Conservation (phyloP, 2,329 filamentous ascomycete genomes). For the Thermoascus crustaceus region DNA sequence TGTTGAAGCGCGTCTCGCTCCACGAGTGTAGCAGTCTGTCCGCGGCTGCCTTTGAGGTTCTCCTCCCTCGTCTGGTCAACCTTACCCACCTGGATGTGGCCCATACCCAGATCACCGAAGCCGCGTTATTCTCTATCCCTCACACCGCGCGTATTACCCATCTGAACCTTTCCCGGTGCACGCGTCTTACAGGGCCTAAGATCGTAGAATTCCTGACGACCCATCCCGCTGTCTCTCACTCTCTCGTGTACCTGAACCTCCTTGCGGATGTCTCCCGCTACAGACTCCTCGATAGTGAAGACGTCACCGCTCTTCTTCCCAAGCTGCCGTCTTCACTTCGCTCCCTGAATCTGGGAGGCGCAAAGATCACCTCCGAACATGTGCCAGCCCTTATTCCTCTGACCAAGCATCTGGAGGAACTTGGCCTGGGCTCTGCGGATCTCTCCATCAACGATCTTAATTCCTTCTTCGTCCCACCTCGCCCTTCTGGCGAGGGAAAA, state of each 20-base stretch:
- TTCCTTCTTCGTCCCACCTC: slow-evolving; percentile 44
- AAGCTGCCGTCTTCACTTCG: slow-evolving; percentile 58
- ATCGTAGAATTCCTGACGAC: slow-evolving; percentile 63
- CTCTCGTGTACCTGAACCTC: slow-evolving; percentile 64
- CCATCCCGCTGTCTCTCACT: slow-evolving; percentile 59
- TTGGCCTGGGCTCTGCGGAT: slow-evolving; percentile 60
- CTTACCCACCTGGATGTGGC: slow-evolving; percentile 74
- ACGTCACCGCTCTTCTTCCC: slow-evolving; percentile 58
- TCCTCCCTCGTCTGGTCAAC: slow-evolving; percentile 61
- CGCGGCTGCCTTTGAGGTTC: slow-evolving; percentile 55
- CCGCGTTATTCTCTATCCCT: slow-evolving; percentile 62
- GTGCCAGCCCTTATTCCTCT: slow-evolving; percentile 56
- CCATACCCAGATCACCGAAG: slow-evolving; percentile 66
- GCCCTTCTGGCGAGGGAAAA: slow-evolving; percentile 19
- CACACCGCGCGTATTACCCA: slow-evolving; percentile 65
- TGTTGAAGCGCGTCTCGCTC: slow-evolving; percentile 61
- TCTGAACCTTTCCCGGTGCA: slow-evolving; percentile 70
- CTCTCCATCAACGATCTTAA: slow-evolving; percentile 59
- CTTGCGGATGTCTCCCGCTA: slow-evolving; percentile 64
- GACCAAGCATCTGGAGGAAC: slow-evolving; percentile 65
- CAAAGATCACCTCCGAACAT: slow-evolving; percentile 59
- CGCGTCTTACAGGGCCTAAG: slow-evolving; percentile 55
- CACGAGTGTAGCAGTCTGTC: slow-evolving; percentile 71
- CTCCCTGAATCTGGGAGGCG: slow-evolving; percentile 69
- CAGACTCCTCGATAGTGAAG: slow-evolving; percentile 58